Base-by-base conservation (phyloP, 495 filamentous ascomycete genomes). In the Hyaloscypha hepaticicola region DNA sequence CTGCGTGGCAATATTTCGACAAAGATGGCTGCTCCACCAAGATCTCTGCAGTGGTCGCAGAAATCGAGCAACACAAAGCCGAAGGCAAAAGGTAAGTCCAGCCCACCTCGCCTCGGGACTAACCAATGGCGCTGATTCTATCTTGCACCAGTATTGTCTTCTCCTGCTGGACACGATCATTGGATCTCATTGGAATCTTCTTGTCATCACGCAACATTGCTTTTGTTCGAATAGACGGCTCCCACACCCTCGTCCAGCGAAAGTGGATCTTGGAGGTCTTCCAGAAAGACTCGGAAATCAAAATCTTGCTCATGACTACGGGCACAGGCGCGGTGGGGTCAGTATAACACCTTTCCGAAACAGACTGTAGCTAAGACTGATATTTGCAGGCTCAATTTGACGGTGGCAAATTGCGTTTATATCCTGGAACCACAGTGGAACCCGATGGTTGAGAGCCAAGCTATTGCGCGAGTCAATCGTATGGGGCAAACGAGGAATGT, bases 361-460 rank as follows among this genome's bases (percentile, higher is more conserved):
- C 14, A 51, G 7, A 2, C 21, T 38, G 1, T 51, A 26, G 53
- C 63, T 65, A 60, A 65, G n/a, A 34, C 58, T 63, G 19, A 14
- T 8, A 34, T 7, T 51, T 66, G 12, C 49, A 83, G 81, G 8
- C 58, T 85, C 1, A 84, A 82, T 60, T 74, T 85, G 26, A 77
- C 79, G 1, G 68, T 73, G 0, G 82, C 80, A 1, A 80, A 75
- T 51, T 73, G 71, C n/a, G 76, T 86, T 2, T 75, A 78, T 66
- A 74, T 85, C 22, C 67, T 85, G 14, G 82, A 86, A 50, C 82
- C 78, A 5, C 79, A 85, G 64, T 86, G 82, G 83, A 84, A 85
- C 50, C 83, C 83, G 0, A 75, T 74, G 29, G 75, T 84, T 1
- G 83, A 86, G 64, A 74, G 76, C n/a, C 83, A 86, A 63, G 83